Conservation (phyloP, 2,329 filamentous ascomycete genomes). For the Ophiostoma montium region DNA sequence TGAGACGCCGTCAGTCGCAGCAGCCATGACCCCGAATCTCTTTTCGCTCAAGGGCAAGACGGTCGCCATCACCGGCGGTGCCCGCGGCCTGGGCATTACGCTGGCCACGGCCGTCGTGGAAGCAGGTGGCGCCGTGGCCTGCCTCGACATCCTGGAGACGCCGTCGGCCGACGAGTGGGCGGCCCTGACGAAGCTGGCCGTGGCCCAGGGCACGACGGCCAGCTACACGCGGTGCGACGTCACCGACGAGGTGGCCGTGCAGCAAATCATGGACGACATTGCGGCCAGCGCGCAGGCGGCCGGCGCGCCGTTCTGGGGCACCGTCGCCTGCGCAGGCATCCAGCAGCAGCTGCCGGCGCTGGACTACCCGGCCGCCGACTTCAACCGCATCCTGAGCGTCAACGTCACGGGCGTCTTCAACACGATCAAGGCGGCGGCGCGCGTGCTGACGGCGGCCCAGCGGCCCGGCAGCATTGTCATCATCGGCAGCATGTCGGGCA, state of each 20-base stretch:
- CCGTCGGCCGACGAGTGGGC: background rate
- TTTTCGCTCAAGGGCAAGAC: slow-evolving; percentile 3
- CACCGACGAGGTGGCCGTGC: slow-evolving; percentile 12
- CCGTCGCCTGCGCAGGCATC: slow-evolving; percentile 21
- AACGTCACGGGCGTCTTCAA: slow-evolving; percentile 60
- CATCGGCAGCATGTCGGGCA: slow-evolving; percentile 28
- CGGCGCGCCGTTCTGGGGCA: slow-evolving; percentile 17
- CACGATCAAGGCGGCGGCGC: slow-evolving; percentile 49
- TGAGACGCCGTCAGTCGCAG: background rate
- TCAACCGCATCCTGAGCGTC: slow-evolving; percentile 51
- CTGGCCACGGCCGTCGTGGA: slow-evolving; percentile 4
- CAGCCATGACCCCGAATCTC: background rate
- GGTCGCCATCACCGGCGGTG: slow-evolving; percentile 32
- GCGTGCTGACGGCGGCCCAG: slow-evolving; percentile 7
- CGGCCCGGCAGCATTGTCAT: slow-evolving; percentile 33
- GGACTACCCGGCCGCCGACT: slow-evolving; percentile 28
- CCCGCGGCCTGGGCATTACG: slow-evolving; percentile 4
- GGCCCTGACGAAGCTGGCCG: slow-evolving; percentile 14
- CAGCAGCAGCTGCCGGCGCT: slow-evolving; percentile 16
- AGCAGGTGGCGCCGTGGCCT: slow-evolving; percentile 14
- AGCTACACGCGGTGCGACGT: slow-evolving; percentile 16
- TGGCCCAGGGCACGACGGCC: slow-evolving; percentile 7
- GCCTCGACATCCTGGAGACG: slow-evolving; percentile 16
- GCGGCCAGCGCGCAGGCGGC: slow-evolving; percentile 11
- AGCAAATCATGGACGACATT: slow-evolving; percentile 12